Evolutionary conservation across 257 asterid species (phyloP).

Genomic region (Salvia rosmarinus): DNA sequence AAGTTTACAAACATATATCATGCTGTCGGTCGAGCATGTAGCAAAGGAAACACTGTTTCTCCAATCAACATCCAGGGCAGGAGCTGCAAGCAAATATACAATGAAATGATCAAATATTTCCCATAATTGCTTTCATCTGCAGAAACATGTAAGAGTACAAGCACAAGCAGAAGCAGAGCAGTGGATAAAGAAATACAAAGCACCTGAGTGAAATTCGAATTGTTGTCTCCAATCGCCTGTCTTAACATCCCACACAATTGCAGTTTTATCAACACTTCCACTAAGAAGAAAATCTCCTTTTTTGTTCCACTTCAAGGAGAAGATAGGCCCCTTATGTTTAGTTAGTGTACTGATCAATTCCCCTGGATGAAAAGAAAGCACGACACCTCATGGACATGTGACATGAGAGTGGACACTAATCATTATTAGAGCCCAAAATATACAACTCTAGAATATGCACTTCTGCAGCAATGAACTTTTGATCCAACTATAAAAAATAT

Average conservation of each 20-base stretch:
- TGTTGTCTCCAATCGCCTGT: conserved; percentile 95
- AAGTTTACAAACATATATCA: conserved; percentile 92
- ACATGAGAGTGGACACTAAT: conserved; percentile 3
- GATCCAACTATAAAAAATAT: conserved; percentile 14
- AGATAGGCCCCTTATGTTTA: conserved; percentile 95
- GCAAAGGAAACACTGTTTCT: conserved; percentile 86
- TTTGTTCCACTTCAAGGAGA: conserved; percentile 98
- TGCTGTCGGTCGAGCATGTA: conserved; percentile 96
- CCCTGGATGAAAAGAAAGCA: conserved; percentile 58
- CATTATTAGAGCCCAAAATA: not conserved
- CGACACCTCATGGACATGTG: conserved; percentile 26
- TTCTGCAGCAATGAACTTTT: conserved; percentile 17
- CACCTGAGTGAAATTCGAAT: conserved; percentile 92
- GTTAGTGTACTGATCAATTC: conserved; percentile 77
- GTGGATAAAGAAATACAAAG: conserved; percentile 20
- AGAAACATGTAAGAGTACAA: conserved; percentile 23
- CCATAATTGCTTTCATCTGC: conserved; percentile 11
- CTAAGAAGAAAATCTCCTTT: conserved; percentile 95
- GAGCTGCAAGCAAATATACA: conserved; percentile 55
- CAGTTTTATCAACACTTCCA: conserved; percentile 97
- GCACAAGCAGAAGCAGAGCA: conserved; percentile 7
- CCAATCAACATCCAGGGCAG: conserved; percentile 98
- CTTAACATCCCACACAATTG: conserved; percentile 96
- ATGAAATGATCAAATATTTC: not conserved
- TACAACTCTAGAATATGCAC: not conserved